These are phyloP conservation scores for Vanderwaltozyma yarrowii DNA, from an alignment of 805 yeast genomes.

Conservation along the genomic window DNA sequence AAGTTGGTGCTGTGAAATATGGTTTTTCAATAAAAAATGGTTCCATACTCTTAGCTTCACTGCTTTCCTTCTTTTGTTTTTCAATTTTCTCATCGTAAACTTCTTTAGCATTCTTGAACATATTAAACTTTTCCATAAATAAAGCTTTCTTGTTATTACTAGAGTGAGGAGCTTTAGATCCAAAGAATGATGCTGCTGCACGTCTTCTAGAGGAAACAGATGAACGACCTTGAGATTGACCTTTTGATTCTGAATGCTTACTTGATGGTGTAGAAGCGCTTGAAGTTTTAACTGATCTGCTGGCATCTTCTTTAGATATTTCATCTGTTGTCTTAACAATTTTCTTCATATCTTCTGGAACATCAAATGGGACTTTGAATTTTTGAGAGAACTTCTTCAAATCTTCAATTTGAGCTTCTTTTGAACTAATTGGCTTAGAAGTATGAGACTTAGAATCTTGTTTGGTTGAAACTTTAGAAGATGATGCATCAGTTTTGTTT, in stretches of 20 bases:
- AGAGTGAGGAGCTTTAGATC: constrained; percentile 27
- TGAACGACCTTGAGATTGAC: background rate
- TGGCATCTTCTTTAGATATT: background rate
- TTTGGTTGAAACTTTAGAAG: background rate
- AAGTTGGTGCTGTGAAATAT: constrained; percentile 66
- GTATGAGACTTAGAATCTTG: background rate
- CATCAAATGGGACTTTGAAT: constrained; percentile 58
- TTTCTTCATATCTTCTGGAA: constrained; percentile 35
- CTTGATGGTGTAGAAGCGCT: background rate
- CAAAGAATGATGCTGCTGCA: constrained; percentile 30
- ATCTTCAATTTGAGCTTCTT: constrained; percentile 56
- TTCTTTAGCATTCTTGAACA: constrained; percentile 39
- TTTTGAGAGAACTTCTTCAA: constrained; percentile 71
- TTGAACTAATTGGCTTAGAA: constrained; percentile 6
- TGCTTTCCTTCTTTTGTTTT: constrained; percentile 8
- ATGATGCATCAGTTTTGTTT: background rate
- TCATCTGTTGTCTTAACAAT: background rate
- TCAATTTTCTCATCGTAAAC: constrained; percentile 25
- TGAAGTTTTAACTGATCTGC: background rate
- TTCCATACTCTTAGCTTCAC: constrained; percentile 16
- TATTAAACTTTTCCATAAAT: constrained; percentile 39
- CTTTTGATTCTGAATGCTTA: background rate
- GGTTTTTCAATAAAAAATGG: constrained; percentile 47
- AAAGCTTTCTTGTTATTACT: constrained; percentile 23
- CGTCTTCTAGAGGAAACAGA: constrained; percentile 17